Conservation (phyloP, 106 monocot species). For the Dendrobium nobile region DNA sequence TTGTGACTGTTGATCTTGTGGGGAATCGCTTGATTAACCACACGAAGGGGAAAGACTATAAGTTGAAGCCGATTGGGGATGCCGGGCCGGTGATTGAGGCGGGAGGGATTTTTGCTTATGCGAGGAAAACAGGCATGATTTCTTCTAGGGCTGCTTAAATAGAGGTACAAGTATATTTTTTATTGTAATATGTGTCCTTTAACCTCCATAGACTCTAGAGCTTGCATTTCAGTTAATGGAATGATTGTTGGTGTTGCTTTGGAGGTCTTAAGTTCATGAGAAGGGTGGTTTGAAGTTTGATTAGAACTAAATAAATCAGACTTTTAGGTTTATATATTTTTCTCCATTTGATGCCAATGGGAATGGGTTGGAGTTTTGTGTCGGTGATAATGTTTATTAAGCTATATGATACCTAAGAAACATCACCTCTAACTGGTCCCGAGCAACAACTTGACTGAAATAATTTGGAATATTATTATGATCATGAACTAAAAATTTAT, state of each 20-base stretch:
- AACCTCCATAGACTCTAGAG: not conserved
- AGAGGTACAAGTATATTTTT: not conserved
- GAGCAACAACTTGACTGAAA: too few species aligned
- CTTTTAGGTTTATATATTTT: not conserved
- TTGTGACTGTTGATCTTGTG: constrained; percentile 66
- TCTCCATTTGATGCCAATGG: too few species aligned
- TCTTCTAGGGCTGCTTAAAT: constrained; percentile 16
- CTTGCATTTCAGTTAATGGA: not conserved
- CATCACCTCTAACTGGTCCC: too few species aligned
- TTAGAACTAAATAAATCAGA: not conserved
- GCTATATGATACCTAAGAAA: too few species aligned
- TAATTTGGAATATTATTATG: too few species aligned
- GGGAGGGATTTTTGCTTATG: constrained; percentile 95
- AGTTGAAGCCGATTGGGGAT: constrained; percentile 85
- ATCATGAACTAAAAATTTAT: too few species aligned
- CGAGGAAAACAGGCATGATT: constrained; percentile 92
- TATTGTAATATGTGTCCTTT: not conserved
- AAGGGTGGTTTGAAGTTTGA: not conserved
- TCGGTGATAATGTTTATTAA: too few species aligned
- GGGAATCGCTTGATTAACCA: constrained; percentile 57
- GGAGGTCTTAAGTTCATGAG: not conserved
- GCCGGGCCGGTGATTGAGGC: constrained; percentile 93
- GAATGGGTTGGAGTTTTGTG: too few species aligned
- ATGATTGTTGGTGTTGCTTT: not conserved
- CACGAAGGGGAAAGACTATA: constrained; percentile 70